Conservation (phyloP, 2,329 filamentous ascomycete species). For the Alternaria ventricosa region DNA sequence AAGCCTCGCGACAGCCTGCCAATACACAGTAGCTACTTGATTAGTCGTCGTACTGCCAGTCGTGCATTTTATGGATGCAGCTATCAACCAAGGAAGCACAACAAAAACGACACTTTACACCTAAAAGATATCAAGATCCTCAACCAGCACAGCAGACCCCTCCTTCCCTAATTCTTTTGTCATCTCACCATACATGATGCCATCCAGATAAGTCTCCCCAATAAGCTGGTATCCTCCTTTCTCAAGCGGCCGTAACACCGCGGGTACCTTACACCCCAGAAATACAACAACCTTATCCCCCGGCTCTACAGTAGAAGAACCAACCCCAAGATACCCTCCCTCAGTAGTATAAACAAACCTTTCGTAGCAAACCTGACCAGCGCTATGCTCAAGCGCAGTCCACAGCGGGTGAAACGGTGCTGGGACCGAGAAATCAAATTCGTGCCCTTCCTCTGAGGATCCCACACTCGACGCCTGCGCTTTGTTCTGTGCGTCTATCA, state of each 20-base stretch:
- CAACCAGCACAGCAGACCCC: not conserved
- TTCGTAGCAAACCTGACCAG: not conserved
- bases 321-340: not conserved
- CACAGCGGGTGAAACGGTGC: not conserved
- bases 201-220: not conserved
- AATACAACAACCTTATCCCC: not conserved
- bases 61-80: too few relatives aligned
- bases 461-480: not conserved
- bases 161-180: accelerated
- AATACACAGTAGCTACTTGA: too few relatives aligned
- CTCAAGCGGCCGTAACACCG: not conserved
- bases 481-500: not conserved
- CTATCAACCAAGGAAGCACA: too few relatives aligned
- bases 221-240: not conserved
- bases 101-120: not conserved
- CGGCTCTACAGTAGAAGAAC: not conserved
- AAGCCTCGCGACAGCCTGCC: too few relatives aligned
- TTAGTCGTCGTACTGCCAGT: too few relatives aligned
- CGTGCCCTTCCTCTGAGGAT: too few relatives aligned
- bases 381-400: not conserved
- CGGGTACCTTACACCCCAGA: not conserved
- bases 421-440: not conserved
- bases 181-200: not conserved
- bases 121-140: not conserved
- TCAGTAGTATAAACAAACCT: not conserved